Conservation (phyloP, 305 asterid genomes). For the Andrographis paniculata region DNA sequence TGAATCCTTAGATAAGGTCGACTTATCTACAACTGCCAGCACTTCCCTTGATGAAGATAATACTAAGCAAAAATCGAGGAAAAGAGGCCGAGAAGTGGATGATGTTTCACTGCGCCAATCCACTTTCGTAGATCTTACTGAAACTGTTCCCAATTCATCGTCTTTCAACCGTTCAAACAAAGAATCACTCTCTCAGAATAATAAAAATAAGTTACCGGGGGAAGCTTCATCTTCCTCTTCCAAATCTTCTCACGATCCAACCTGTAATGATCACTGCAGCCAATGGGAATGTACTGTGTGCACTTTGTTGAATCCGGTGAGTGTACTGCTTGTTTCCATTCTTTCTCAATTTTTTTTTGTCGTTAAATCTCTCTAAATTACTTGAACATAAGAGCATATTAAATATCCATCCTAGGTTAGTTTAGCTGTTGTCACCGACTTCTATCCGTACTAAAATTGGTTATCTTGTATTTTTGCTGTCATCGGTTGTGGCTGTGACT, state of each 20-base stretch:
- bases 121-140: slow-evolving; percentile 28
- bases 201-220: slow-evolving; percentile 20
- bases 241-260: slow-evolving; percentile 14
- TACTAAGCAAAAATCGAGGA: slow-evolving; percentile 31
- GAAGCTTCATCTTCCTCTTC: slow-evolving; percentile 34
- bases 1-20: slow-evolving; percentile 34
- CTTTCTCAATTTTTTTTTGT: slow-evolving; percentile 5
- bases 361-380: slow-evolving; percentile 1
- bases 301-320: slow-evolving; percentile 84
- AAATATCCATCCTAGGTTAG: no score
- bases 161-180: slow-evolving; percentile 15
- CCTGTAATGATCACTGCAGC: slow-evolving; percentile 17
- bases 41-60: slow-evolving; percentile 19
- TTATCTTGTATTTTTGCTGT: not conserved
- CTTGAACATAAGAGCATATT: no score
- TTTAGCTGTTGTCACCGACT: slow-evolving; percentile 3
- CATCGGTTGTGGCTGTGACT: not conserved
- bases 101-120: slow-evolving; percentile 24
- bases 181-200: slow-evolving; percentile 19
- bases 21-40: slow-evolving; percentile 32
- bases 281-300: slow-evolving; percentile 69
- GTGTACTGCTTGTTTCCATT: slow-evolving; percentile 18
- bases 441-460: not conserved
- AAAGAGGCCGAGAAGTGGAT: slow-evolving; percentile 44
- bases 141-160: slow-evolving; percentile 20